Base-by-base conservation (phyloP, 768 basidiomycete species). In the Lentinula aciculospora region DNA sequence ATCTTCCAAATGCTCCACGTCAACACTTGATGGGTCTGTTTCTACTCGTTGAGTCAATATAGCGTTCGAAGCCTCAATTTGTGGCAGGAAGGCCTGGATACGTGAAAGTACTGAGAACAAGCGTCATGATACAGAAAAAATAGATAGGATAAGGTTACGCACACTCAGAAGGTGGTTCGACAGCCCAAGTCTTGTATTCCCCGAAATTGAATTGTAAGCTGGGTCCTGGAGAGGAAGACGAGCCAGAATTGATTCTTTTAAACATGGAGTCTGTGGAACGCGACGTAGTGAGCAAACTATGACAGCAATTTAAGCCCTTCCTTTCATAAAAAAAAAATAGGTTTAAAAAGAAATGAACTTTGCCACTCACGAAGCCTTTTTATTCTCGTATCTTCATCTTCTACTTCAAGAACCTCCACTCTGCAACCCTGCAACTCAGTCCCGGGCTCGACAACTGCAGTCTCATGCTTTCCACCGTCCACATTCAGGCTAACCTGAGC, bases 61-160 rank as follows among this genome's bases (percentile, higher is more conserved):
- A 2, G 74, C 76, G 62, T 88, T 89, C 2, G 87, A 85, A 12
- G 83, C 84, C 47, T 83, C 80, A 17, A 89, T 72, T 62, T 81
- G 73, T 2, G 87, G 86, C 4, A 90, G 77, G 65, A 90, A 89
- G 0, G 81, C 78, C 66, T 83, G 80, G 3, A 89, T 75, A 17
- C 87, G 81, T 9, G 81, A 75, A 5, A 91, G 72, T 19, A 90
- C 88, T 90, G 61, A n/a, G 23, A 27, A 57, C 12, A 34, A 55
- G 23, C 17, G 8, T 32, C 1, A 58, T 39, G 21, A 7, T 3
- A 47, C n/a, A 2, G n/a, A 10, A 39, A 39, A 10, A 13, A 19
- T 7, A 12, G 13, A 31, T 25, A 53, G n/a, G 31, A 54, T 25
- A 39, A 31, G 34, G 36, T 4, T 34, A 72, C 82, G 55, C 65